phyloP scores from a whole-genome alignment of 2,329 filamentous ascomycete genomes.

The Biscogniauxia mediterranea region DNA sequence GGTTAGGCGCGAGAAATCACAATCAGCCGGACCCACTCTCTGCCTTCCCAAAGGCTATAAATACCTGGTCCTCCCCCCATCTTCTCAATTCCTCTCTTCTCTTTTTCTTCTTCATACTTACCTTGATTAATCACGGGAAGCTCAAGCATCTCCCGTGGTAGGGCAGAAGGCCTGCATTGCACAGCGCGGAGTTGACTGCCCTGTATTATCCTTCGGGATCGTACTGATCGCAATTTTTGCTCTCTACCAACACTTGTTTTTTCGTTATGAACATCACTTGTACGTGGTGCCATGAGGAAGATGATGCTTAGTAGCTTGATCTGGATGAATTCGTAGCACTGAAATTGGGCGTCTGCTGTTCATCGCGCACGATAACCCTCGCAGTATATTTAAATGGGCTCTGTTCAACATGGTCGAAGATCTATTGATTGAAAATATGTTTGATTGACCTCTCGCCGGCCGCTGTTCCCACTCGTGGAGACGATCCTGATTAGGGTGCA shows the following conservation, averaged over 20 bases:
- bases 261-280: constrained; percentile 42
- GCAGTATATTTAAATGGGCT: too few relatives aligned
- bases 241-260: constrained; percentile 37
- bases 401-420: too few relatives aligned
- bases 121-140: constrained; percentile 43
- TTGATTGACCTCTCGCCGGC: too few relatives aligned
- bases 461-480: too few relatives aligned
- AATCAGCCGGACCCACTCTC: constrained; percentile 17
- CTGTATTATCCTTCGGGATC: constrained; percentile 53
- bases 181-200: constrained; percentile 49
- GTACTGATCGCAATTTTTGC: constrained; percentile 51
- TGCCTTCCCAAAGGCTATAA: constrained; percentile 17
- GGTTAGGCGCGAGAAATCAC: constrained; percentile 2
- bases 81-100: constrained; percentile 22
- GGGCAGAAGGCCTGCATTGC: constrained; percentile 51
- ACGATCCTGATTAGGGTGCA: too few relatives aligned
- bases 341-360: too few relatives aligned
- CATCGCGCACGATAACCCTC: too few relatives aligned
- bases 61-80: constrained; percentile 8
- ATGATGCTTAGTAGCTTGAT: not conserved
- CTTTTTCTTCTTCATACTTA: constrained; percentile 50
- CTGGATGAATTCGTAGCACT: too few relatives aligned
- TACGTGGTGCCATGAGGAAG: constrained; percentile 1
- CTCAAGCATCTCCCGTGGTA: constrained; percentile 44
- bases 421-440: too few relatives aligned